phyloP scores from a whole-genome alignment of 192 early-diverging fungal species.

The Funneliformis geosporum region DNA sequence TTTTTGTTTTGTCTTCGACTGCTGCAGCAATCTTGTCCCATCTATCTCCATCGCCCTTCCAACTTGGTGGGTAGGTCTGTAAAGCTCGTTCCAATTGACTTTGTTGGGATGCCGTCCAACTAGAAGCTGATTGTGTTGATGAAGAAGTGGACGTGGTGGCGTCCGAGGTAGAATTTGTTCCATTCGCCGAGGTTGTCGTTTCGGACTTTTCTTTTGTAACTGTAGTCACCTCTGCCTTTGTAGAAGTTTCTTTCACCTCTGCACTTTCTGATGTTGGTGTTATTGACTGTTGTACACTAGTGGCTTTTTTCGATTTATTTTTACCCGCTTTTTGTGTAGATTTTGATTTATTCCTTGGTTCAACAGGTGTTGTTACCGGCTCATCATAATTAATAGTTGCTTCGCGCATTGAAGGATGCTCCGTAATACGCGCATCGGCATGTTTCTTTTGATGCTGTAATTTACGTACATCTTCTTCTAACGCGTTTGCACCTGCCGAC shows the following conservation, averaged over 20 bases:
- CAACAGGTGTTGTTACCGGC: neutral
- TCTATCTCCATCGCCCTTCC: conserved; percentile 58
- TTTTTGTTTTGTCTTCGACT: conserved; percentile 61
- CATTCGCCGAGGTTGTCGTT: neutral
- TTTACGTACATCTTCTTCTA: conserved; percentile 43
- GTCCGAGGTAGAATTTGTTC: neutral
- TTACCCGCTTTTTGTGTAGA: neutral
- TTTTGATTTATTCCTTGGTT: neutral
- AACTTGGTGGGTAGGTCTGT: conserved; percentile 58
- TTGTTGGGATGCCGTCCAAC: conserved; percentile 60
- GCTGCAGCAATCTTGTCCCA: conserved; percentile 65
- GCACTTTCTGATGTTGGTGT: neutral
- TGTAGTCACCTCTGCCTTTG: neutral
- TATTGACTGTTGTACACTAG: neutral
- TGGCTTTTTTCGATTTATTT: neutral
- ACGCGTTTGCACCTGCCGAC: conserved; percentile 32
- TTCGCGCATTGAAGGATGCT: conserved; percentile 36
- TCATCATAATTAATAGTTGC: conserved; percentile 56
- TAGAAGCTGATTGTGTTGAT: conserved; percentile 28
- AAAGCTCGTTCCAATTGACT: conserved; percentile 57
- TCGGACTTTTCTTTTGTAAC: neutral
- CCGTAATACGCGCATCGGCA: conserved; percentile 36
- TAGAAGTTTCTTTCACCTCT: neutral
- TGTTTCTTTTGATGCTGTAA: conserved; percentile 44
- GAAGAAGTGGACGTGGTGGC: neutral